A percentile compares a stretch with the other conserved stretches of the same genome.
Evolutionary conservation across 2,329 filamentous ascomycete species (phyloP).

Genomic region (Claviceps citrina): DNA sequence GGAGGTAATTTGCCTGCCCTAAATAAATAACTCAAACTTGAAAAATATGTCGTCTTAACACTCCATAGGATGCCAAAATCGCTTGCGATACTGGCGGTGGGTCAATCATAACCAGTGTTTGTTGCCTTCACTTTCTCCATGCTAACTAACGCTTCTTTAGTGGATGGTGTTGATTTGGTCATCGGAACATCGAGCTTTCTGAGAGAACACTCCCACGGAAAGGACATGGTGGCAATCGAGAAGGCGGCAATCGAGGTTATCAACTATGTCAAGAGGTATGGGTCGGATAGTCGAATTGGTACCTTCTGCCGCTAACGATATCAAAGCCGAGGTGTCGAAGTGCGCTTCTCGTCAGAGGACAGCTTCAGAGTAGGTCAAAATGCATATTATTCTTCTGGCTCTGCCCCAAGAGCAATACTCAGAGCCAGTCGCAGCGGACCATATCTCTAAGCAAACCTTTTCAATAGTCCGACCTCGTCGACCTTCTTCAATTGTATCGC

Average conservation of each 20-base stretch:
- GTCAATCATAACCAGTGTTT: neutral
- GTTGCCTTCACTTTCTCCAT: neutral
- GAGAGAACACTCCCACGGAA: conserved; percentile 74
- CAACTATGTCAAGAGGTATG: conserved; percentile 8
- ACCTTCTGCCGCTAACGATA: neutral
- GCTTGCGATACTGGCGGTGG: conserved; percentile 3
- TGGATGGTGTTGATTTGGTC: conserved; percentile 31
- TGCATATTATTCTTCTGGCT: neutral
- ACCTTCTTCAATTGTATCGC: conserved; percentile 64
- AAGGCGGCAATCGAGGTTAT: conserved; percentile 38
- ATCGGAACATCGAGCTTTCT: conserved; percentile 75
- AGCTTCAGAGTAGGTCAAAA: conserved; percentile 45
- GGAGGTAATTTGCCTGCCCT: neutral
- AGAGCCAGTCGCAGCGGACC: neutral
- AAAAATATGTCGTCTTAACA: neutral
- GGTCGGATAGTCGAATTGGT: neutral
- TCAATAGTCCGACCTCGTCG: conserved; percentile 38
- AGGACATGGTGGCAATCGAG: conserved; percentile 65
- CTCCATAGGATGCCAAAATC: conserved; percentile 2
- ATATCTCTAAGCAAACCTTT: neutral
- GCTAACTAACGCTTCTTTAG: conserved; percentile 16
- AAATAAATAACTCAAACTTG: neutral
- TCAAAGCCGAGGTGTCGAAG: conserved; percentile 4
- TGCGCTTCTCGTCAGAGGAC: conserved; percentile 47
- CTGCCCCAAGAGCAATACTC: neutral